phyloP scores from a whole-genome alignment of 2,329 filamentous ascomycete genomes.

The Sarocladium strictum region DNA sequence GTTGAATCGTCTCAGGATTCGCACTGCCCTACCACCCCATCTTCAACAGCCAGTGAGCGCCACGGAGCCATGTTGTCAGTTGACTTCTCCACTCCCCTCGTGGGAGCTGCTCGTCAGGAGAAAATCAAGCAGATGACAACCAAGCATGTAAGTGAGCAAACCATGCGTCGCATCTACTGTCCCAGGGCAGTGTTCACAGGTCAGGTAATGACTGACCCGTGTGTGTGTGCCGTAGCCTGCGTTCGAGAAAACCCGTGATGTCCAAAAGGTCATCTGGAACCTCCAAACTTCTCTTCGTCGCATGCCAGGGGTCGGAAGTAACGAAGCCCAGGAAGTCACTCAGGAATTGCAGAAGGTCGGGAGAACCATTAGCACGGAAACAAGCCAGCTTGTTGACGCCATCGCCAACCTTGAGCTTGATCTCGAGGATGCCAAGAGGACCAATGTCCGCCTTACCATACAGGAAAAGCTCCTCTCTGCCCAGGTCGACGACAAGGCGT shows the following conservation, averaged over 20 bases:
- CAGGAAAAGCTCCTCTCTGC: slow-evolving; percentile 31
- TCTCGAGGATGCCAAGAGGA: slow-evolving; percentile 31
- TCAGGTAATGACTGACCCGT: neutral
- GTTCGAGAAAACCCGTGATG: slow-evolving; percentile 25
- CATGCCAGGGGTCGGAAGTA: slow-evolving; percentile 31
- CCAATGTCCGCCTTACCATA: slow-evolving; percentile 31
- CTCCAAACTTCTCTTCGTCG: slow-evolving; percentile 32
- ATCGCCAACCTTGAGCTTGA: slow-evolving; percentile 30
- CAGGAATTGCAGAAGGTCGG: slow-evolving; percentile 30
- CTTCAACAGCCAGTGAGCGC: neutral
- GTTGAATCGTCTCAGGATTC: neutral
- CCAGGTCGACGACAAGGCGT: slow-evolving; percentile 25
- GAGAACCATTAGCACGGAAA: slow-evolving; percentile 31
- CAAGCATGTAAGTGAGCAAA: slow-evolving; percentile 27
- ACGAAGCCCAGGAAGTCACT: slow-evolving; percentile 28
- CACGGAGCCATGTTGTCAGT: slow-evolving; percentile 27
- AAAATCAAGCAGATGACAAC: slow-evolving; percentile 32
- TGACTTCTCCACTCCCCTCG: slow-evolving; percentile 33
- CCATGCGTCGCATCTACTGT: neutral
- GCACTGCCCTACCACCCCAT: neutral
- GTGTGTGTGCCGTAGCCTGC: slow-evolving; percentile 21
- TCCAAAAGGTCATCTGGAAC: slow-evolving; percentile 30
- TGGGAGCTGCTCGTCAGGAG: slow-evolving; percentile 27
- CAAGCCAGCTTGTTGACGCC: slow-evolving; percentile 31
- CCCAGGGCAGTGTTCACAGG: neutral